Evolutionary conservation across 164 flowering plant genomes (phyloP), one percentile per base, ranked within the genome.

Genomic region (Macadamia integrifolia): DNA sequence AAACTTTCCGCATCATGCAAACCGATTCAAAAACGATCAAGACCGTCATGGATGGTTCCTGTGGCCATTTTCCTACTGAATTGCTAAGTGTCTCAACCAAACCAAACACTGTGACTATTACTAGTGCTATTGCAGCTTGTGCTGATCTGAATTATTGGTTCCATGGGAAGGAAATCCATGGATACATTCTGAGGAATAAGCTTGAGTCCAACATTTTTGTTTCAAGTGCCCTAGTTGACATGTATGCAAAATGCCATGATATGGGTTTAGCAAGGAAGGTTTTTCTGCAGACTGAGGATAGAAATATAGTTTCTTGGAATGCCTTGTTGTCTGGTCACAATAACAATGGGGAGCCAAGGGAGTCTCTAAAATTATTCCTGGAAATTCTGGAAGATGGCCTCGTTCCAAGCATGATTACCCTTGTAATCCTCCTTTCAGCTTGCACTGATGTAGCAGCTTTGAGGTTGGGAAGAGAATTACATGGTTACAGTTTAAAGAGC

Each of bases 71-170:
- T 29, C 70, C 68, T 35, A 49, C 23, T 67, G 66, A 66, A 58
- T 9, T 42, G 28, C 17, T 60, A 5, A 35, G 56, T 42, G 28
- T 14, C 40, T 58, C 73, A 58, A 28, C 71, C 57, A 69, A 46
- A 66, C 84, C 84, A 35, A 76, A 82, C 70, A 53, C 77, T 18
- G 52, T 78, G 28, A 76, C 82, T 3, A 32, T 67, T 42, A 75
- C 78, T 13, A 70, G 79, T 67, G 84, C 80, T 65, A 82, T 85
- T 58, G 77, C 89, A 73, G 86, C 89, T 6, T 84, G 85, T 73
- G 79, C 83, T 28, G 78, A 74, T 70, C 70, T 76, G 42, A 62
- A 62, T 40, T 49, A 57, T 42, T 12, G 10, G 65, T 32, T 7
- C 35, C 71, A 70, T 60, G 87, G 87, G 62, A 84, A 72, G 72